Evolutionary conservation across 1,139 yeast species (phyloP).

Genomic region (Nadsonia commutata): DNA sequence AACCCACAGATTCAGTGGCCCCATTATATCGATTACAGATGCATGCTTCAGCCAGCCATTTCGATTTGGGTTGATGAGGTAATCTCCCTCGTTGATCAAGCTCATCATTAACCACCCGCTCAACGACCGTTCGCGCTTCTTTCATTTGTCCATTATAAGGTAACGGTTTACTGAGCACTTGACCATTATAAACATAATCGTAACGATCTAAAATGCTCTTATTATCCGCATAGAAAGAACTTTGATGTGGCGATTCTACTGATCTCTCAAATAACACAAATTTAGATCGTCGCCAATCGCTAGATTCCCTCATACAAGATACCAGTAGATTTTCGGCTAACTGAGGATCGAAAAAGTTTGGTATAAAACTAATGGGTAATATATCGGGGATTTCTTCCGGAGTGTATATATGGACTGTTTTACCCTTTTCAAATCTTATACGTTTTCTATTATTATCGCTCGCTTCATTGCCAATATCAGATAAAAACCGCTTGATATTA

Average conservation of each 20-base stretch:
- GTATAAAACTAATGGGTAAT: background rate
- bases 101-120: constrained; percentile 29
- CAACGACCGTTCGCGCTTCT: constrained; percentile 29
- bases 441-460: background rate
- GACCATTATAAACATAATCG: constrained; percentile 30
- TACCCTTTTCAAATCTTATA: background rate
- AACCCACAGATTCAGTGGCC: constrained; percentile 40
- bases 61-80: constrained; percentile 22
- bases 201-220: constrained; percentile 15
- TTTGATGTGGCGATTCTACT: constrained; percentile 40
- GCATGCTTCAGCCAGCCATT: constrained; percentile 41
- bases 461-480: background rate
- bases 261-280: constrained; percentile 48
- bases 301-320: background rate
- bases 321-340: background rate
- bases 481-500: background rate
- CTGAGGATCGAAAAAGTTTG: background rate
- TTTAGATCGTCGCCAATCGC: constrained; percentile 23
- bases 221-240: constrained; percentile 27
- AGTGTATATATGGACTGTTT: background rate
- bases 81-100: constrained; percentile 19
- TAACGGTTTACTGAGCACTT: constrained; percentile 13
- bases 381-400: background rate
- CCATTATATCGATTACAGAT: constrained; percentile 41
- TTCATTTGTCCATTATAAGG: constrained; percentile 28